Percentiles rank a stretch among this genome's conserved stretches.
These are phyloP conservation scores for Tripidium arundinaceum DNA, from an alignment of 202 grass and related monocot species.

Conservation along the genomic window DNA sequence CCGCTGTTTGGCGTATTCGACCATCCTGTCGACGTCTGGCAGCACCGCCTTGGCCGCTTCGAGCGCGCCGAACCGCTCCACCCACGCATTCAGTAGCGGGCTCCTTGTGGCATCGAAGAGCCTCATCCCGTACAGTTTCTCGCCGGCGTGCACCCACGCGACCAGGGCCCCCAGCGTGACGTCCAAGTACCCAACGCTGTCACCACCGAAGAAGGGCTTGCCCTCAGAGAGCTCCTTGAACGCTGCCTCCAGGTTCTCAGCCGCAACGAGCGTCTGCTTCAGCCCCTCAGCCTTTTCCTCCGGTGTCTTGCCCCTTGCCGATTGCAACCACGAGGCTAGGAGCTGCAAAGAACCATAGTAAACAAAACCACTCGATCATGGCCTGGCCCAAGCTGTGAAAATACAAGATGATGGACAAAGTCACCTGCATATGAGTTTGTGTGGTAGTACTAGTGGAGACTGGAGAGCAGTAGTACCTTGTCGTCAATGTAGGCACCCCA, in stretches of 20 bases:
- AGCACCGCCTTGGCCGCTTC: constrained; percentile 19
- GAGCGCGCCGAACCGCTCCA: constrained; percentile 20
- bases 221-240: constrained; percentile 21
- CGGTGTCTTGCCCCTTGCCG: neutral
- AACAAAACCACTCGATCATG: no score
- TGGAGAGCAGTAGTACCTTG: constrained; percentile 22
- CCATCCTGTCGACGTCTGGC: neutral
- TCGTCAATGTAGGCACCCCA: constrained; percentile 45
- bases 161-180: neutral
- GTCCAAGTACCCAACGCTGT: constrained; percentile 23
- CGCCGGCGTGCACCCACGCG: no score
- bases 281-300: constrained; percentile 19
- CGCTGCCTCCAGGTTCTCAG: constrained; percentile 7
- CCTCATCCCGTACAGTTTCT: neutral
- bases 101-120: constrained; percentile 22
- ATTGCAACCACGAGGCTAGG: neutral
- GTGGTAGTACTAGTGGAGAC: no score
- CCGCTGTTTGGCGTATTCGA: neutral
- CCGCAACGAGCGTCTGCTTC: neutral
- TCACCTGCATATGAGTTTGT: no score
- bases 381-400: no score
- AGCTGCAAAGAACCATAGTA: constrained; percentile 4
- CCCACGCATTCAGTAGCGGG: constrained; percentile 21
- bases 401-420: no score
- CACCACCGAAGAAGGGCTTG: constrained; percentile 40